Conservation (phyloP, 2,329 filamentous ascomycete species). For the Penicillium sp. region DNA sequence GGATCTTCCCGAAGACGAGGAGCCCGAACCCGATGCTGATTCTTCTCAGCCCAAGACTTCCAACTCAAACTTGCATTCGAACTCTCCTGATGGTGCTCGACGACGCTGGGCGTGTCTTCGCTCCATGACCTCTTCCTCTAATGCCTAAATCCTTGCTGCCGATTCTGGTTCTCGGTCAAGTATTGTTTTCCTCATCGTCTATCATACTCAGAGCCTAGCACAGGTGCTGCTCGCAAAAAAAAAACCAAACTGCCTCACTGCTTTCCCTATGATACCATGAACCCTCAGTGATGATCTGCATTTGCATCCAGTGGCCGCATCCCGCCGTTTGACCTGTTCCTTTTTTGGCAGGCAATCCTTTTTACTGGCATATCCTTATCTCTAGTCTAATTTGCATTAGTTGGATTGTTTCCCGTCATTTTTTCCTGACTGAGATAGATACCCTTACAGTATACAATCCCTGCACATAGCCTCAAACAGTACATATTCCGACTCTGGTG, state of each 20-base stretch:
- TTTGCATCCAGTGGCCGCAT: constrained; percentile 4
- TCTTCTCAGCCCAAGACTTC: not conserved
- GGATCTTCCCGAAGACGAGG: constrained; percentile 41
- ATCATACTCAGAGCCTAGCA: constrained; percentile 2
- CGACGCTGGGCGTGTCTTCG: constrained; percentile 19
- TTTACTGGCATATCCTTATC: constrained; percentile 1
- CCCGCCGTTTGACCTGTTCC: not conserved
- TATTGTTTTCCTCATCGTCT: not conserved
- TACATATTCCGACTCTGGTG: not conserved
- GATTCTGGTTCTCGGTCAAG: not conserved
- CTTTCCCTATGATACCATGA: constrained; percentile 12
- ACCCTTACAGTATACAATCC: constrained; percentile 2
- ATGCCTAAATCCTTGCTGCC: not conserved
- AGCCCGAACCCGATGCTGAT: not conserved
- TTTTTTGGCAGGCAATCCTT: no score
- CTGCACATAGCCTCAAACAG: not conserved
- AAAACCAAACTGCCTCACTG: not conserved
- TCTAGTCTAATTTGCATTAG: not conserved
- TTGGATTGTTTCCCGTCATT: constrained; percentile 1
- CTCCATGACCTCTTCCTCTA: constrained; percentile 11
- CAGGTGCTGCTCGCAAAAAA: constrained; percentile 1
- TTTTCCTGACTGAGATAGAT: constrained; percentile 8
- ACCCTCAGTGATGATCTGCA: constrained; percentile 4
- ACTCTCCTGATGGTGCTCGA: not conserved
- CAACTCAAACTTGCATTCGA: not conserved